A percentile compares a stretch with the other conserved stretches of the same genome.
These are phyloP conservation scores for Cryptococcus sp. DNA, from an alignment of 1,284 basidiomycete species.

Conservation along the genomic window DNA sequence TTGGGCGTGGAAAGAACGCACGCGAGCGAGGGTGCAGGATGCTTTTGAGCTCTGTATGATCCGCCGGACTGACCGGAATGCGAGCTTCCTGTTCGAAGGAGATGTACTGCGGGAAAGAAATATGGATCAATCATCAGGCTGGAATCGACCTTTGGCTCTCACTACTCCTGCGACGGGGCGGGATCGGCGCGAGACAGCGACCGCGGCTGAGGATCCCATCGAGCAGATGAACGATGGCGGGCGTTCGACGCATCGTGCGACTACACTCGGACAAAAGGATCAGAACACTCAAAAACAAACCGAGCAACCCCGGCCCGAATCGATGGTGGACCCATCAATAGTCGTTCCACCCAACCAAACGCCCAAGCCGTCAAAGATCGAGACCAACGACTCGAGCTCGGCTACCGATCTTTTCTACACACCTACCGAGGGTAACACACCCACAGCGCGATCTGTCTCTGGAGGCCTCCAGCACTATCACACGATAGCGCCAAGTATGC, in stretches of 20 bases:
- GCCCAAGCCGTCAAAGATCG: constrained; percentile 1
- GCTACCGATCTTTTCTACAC: constrained; percentile 21
- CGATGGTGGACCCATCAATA: constrained; percentile 8
- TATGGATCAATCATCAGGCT: background rate
- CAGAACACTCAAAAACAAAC: background rate
- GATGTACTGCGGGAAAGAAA: background rate
- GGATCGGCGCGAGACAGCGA: background rate
- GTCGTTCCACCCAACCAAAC: background rate
- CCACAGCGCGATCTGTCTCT: constrained; percentile 6
- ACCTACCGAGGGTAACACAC: constrained; percentile 15
- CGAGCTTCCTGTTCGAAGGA: constrained; percentile 5
- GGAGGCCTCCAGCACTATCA: constrained; percentile 6
- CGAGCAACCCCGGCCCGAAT: constrained; percentile 12
- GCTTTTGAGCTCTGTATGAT: constrained; percentile 75
- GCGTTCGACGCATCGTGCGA: background rate
- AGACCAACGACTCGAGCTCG: constrained; percentile 12
- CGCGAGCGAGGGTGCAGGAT: constrained; percentile 69
- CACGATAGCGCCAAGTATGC: background rate
- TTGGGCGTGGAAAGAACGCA: constrained; percentile 74
- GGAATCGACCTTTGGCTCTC: background rate
- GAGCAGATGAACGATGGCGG: background rate
- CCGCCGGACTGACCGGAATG: constrained; percentile 12
- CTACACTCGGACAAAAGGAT: constrained; percentile 1
- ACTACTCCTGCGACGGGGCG: constrained; percentile 1
- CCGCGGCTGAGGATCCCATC: background rate